Percentiles rank a stretch among this genome's conserved stretches.
phyloP scores from a whole-genome alignment of 352 stramenopile species.

The Phytophthora pluvialis region DNA sequence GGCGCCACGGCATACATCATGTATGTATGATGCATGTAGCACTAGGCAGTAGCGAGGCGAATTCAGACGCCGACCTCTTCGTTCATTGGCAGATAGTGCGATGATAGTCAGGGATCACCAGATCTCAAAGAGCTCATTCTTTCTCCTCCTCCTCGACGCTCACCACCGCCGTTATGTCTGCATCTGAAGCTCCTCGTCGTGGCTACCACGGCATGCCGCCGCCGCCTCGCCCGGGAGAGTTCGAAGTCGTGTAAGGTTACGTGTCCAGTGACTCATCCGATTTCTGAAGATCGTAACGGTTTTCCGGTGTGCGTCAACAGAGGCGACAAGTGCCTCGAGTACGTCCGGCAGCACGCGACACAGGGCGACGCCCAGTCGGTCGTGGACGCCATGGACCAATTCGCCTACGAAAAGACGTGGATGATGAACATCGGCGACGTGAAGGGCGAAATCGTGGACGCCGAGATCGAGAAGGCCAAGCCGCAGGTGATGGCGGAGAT shows the following conservation, averaged over 20 bases:
- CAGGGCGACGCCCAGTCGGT: slow-evolving; percentile 37
- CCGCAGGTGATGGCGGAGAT: slow-evolving; percentile 54
- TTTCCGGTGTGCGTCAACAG: slow-evolving; percentile 26
- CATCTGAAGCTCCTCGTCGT: slow-evolving; percentile 14
- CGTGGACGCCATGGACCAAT: slow-evolving; percentile 38
- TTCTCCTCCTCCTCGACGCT: slow-evolving; percentile 2
- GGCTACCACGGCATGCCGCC: slow-evolving; percentile 31
- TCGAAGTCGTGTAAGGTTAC: slow-evolving; percentile 24
- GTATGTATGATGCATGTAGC: too few species aligned
- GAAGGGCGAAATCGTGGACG: slow-evolving; percentile 42
- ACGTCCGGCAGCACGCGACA: slow-evolving; percentile 31
- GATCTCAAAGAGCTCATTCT: slow-evolving; percentile 21
- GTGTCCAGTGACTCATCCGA: slow-evolving; percentile 1
- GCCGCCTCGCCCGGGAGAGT: slow-evolving; percentile 24
- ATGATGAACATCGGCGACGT: slow-evolving; percentile 51
- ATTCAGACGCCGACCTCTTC: too few species aligned
- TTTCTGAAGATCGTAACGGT: slow-evolving; percentile 33
- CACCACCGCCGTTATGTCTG: slow-evolving; percentile 5
- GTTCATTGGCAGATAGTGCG: slow-evolving; percentile 17
- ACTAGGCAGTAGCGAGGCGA: too few species aligned
- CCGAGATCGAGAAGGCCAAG: slow-evolving; percentile 35
- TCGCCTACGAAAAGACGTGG: slow-evolving; percentile 39
- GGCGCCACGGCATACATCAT: too few species aligned
- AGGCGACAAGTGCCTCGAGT: slow-evolving; percentile 38
- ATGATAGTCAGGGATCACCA: slow-evolving; percentile 14